Evolutionary conservation across 2,329 filamentous ascomycete genomes (phyloP).

Genomic region (Rosellinia necatrix): DNA sequence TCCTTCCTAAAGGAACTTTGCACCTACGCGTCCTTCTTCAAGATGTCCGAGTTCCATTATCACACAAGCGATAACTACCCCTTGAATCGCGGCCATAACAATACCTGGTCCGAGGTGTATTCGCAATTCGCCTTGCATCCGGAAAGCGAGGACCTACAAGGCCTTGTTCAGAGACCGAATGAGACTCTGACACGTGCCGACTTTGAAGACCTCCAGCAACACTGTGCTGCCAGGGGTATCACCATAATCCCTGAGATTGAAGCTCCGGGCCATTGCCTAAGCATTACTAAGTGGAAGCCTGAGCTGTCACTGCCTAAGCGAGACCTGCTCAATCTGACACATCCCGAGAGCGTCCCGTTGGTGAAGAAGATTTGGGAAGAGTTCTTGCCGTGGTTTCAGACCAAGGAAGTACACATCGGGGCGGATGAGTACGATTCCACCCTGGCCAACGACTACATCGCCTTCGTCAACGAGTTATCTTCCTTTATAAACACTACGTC

Average conservation of each 20-base stretch:
- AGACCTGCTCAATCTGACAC: constrained; percentile 56
- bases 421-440: constrained; percentile 57
- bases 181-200: constrained; percentile 51
- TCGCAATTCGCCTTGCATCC: constrained; percentile 49
- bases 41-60: constrained; percentile 54
- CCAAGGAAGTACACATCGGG: constrained; percentile 59
- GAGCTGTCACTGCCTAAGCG: constrained; percentile 52
- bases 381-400: constrained; percentile 60
- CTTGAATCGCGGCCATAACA: constrained; percentile 51
- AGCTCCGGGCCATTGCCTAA: constrained; percentile 56
- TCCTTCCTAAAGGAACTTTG: constrained; percentile 50
- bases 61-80: constrained; percentile 56
- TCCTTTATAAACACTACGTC: constrained; percentile 44
- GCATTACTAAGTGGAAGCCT: constrained; percentile 60
- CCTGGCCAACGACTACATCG: constrained; percentile 54
- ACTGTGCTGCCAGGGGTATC: constrained; percentile 56
- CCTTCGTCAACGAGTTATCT: constrained; percentile 56
- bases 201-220: constrained; percentile 53
- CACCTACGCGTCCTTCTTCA: constrained; percentile 52
- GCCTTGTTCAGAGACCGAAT: constrained; percentile 50
- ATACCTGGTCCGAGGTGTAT: constrained; percentile 51
- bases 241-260: constrained; percentile 61
- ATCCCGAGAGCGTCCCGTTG: constrained; percentile 57
- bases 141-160: constrained; percentile 43
- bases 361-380: constrained; percentile 57